Evolutionary conservation across 2,329 filamentous ascomycete genomes (phyloP).

Genomic region (Fusarium sp.): DNA sequence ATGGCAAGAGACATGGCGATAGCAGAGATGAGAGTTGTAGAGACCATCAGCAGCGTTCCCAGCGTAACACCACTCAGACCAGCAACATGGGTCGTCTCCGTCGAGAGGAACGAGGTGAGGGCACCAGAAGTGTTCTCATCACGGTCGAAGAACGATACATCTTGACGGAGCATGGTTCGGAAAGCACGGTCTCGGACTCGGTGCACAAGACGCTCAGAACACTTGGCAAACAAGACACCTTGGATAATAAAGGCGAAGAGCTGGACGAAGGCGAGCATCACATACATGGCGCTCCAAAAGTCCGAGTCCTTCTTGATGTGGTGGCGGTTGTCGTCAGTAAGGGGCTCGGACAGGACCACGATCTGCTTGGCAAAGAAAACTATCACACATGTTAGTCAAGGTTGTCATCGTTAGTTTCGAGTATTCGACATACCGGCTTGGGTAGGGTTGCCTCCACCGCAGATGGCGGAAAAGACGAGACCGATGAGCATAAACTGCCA

Average conservation of each 20-base stretch:
- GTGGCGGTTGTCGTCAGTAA: constrained; percentile 62
- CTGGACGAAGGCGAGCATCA: constrained; percentile 82
- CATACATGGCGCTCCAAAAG: constrained; percentile 91
- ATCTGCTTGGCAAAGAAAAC: constrained; percentile 94
- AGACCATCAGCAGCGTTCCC: constrained; percentile 84
- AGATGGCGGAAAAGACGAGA: constrained; percentile 78
- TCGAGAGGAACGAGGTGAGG: constrained; percentile 88
- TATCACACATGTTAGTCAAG: constrained; percentile 58
- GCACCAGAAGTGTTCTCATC: constrained; percentile 92
- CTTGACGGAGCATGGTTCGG: constrained; percentile 88
- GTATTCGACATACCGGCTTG: constrained; percentile 45
- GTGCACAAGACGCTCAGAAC: constrained; percentile 87
- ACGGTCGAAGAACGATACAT: constrained; percentile 90
- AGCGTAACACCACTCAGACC: constrained; percentile 90
- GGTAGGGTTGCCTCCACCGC: constrained; percentile 83
- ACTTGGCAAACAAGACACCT: constrained; percentile 82
- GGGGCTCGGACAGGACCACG: constrained; percentile 69
- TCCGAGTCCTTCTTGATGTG: constrained; percentile 77
- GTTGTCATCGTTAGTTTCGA: not conserved
- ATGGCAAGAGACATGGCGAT: constrained; percentile 77
- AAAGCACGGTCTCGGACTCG: constrained; percentile 87
- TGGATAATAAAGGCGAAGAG: constrained; percentile 76
- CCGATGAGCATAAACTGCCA: constrained; percentile 78
- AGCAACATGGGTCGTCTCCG: constrained; percentile 88
- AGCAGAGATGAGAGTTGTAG: constrained; percentile 82